A percentile compares a stretch with the other conserved stretches of the same genome.
Evolutionary conservation across 108 stramenopile genomes (phyloP).

Genomic region (Nannochloropsis gaditana): DNA sequence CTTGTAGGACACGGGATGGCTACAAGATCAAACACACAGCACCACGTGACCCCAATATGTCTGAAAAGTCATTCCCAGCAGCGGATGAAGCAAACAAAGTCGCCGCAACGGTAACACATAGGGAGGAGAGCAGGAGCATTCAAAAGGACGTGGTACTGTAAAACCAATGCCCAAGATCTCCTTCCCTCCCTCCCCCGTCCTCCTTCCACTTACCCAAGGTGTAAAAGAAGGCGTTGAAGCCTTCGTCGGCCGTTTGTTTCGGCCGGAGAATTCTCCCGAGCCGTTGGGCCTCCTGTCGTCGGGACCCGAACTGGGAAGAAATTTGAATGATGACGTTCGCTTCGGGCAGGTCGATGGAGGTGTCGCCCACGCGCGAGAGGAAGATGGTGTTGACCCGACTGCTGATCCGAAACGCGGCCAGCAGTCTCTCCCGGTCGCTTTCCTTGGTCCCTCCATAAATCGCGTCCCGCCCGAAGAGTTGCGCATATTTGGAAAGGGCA

Average conservation of each 20-base stretch:
- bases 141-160: too few species aligned
- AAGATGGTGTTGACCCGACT: conserved; percentile 78
- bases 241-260: conserved; percentile 73
- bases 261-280: conserved; percentile 95
- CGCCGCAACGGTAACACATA: too few species aligned
- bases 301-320: conserved; percentile 91
- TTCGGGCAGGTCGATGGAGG: conserved; percentile 96
- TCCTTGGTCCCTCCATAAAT: conserved; percentile 94
- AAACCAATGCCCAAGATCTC: too few species aligned
- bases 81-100: too few species aligned
- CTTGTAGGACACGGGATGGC: too few species aligned
- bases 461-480: conserved; percentile 60
- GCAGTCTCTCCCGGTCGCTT: conserved; percentile 80
- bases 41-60: too few species aligned
- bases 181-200: background rate
- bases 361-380: conserved; percentile 94
- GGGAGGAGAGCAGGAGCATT: too few species aligned
- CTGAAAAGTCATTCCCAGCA: too few species aligned
- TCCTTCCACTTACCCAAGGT: conserved; percentile 64
- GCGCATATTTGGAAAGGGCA: conserved; percentile 76
- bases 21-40: too few species aligned
- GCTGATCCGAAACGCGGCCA: conserved; percentile 69
- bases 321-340: conserved; percentile 99
- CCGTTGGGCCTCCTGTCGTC: conserved; percentile 98
- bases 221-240: conserved; percentile 99